Evolutionary conservation across 495 filamentous ascomycete species (phyloP), one percentile per base, ranked within the genome.

Genomic region (Rostrohypoxylon terebratum): DNA sequence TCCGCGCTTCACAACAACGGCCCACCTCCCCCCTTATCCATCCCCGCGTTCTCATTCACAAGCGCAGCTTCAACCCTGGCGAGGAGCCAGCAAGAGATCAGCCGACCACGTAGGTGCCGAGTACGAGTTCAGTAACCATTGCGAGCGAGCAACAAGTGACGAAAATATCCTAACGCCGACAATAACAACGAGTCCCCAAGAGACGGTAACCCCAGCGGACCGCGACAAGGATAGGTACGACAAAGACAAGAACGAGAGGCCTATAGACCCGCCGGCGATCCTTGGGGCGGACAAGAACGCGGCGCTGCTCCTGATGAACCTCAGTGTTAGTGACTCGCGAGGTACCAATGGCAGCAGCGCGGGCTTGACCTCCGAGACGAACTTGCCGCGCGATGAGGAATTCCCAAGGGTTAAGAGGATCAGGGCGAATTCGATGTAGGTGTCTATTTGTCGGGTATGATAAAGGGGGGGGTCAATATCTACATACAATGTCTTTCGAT

Each of bases 281-380:
- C 71, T 33, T 7, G 71, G 74, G 2, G 75, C 74, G 20, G 87
- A 88, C 68, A 84, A 87, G 69, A 86, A 84, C 58, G 88, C 88
- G 4, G 88, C 88, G 18, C 81, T 87, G 76, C 79, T 87, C 50
- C 76, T 90, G 65, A 78, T 90, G 72, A 84, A 83, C 69, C 76
- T 90, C 51, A 83, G 86, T 54, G 84, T 84, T 71, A 81, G 83
- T 68, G 82, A 86, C 75, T 74, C 42, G 54, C 47, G 62, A 10
- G 54, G 74, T 7, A 65, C 54, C 53, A 44, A 61, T 11, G 75
- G 66, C 33, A 61, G 14, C 10, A 28, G 62, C 16, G 44, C 14
- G 55, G 55, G 21, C 59, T 36, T 47, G 60, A 9, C 25, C n/a
- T 69, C 62, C 2, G 72, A 50, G 31, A 44, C 53, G 51, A 69